Evolutionary conservation across 139 green algal genomes (phyloP), one percentile per base, ranked within the genome.

Genomic region (Chlorella sp.): DNA sequence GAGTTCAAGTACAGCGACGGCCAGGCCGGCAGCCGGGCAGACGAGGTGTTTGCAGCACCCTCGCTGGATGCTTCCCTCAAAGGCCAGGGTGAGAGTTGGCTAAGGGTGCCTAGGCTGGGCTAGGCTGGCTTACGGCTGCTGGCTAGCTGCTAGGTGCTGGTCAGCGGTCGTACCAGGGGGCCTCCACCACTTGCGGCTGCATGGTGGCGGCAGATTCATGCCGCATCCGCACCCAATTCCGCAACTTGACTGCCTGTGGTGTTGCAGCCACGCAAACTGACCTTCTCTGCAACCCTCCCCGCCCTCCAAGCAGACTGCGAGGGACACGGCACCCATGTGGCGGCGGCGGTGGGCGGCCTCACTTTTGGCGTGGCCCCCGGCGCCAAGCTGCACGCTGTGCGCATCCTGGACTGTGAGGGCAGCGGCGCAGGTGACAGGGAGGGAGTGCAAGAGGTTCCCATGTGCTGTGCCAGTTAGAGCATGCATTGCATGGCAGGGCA

Each of bases 261-360:
- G 44, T 51, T 51, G 44, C n/a, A 51, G 44, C 44, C 44, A 51
- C 9, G 44, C n/a, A n/a, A n/a, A n/a, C n/a, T n/a, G n/a, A n/a
- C n/a, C n/a, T n/a, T n/a, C n/a, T n/a, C n/a, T n/a, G n/a, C n/a
- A n/a, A n/a, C n/a, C n/a, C n/a, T n/a, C n/a, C n/a, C n/a, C n/a
- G n/a, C n/a, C n/a, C 85, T 87, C 80, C 81, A 11, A 72, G 70
- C 62, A 67, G 70, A 97, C 79, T 96, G 94, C 86, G 89, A 95
- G 64, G 92, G 93, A 7, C 94, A 96, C 63, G 93, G 93, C 56
- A 95, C 93, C 0, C 93, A 96, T 84, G 92, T 96, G 57, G 86
- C 92, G 3, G 91, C 86, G 18, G 83, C 90, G 26, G 74, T 95
- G 1, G 94, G 92, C 36, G 91, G 92, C 2, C 79, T 93, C 26